Percentiles rank a stretch among this genome's conserved stretches.
Conservation (phyloP, 768 basidiomycete genomes). For the Tricholoma hemisulphureum region DNA sequence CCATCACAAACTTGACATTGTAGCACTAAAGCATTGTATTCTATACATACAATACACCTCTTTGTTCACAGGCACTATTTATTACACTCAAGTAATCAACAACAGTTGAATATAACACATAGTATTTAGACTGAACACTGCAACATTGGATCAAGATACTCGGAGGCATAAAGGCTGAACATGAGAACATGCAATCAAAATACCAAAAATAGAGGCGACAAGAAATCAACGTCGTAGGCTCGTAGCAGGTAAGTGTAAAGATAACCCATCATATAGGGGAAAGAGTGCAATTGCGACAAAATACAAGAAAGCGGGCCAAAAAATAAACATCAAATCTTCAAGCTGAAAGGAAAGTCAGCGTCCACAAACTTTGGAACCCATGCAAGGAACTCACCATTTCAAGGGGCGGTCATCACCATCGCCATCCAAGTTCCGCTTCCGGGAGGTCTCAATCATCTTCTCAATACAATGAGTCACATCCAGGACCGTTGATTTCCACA, state of each 20-base stretch:
- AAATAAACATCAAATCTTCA: background rate
- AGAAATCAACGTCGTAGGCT: background rate
- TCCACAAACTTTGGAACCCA: background rate
- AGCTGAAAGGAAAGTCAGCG: background rate
- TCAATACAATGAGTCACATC: constrained; percentile 4
- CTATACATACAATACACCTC: background rate
- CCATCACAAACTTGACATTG: no score
- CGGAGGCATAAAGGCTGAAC: no score
- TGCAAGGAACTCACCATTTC: background rate
- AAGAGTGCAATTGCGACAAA: background rate
- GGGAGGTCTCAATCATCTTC: background rate
- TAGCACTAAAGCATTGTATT: background rate
- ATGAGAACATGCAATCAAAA: no score
- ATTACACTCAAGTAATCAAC: no score
- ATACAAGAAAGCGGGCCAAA: background rate
- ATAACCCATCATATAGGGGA: no score
- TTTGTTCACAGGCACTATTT: no score
- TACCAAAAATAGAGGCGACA: background rate
- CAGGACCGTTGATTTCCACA: constrained; percentile 2
- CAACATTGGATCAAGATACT: background rate
- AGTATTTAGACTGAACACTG: background rate
- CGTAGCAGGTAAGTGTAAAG: no score
- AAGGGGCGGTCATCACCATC: background rate
- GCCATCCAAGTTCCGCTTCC: background rate
- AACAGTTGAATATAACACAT: background rate